These are phyloP conservation scores for Pigoraptor vietnamica DNA, from an alignment of 78 protist species.

Conservation along the genomic window DNA sequence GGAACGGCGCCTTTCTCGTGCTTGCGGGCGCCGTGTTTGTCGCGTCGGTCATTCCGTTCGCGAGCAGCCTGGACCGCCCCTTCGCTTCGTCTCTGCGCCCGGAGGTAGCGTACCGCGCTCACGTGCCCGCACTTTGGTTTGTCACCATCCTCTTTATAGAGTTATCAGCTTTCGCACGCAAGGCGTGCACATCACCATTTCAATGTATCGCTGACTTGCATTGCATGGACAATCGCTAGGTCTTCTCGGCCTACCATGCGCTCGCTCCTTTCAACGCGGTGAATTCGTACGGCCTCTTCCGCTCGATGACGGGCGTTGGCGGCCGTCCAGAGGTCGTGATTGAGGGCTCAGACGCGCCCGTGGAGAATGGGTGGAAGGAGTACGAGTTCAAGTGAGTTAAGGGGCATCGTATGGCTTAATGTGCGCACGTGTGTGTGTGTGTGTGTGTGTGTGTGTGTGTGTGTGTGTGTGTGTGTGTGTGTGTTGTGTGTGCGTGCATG, in stretches of 20 bases:
- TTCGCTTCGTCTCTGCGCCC: not conserved
- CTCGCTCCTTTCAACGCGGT: conserved; percentile 20
- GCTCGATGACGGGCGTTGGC: conserved; percentile 54
- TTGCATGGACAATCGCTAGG: too few relatives aligned
- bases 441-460: too few relatives aligned
- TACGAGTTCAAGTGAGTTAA: conserved; percentile 15
- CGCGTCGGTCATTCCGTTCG: not conserved
- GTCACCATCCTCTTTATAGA: not conserved
- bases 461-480: too few relatives aligned
- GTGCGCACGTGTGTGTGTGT: too few relatives aligned
- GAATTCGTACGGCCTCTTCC: conserved; percentile 61
- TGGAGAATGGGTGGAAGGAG: conserved; percentile 26
- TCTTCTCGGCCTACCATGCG: not conserved
- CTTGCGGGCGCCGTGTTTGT: not conserved
- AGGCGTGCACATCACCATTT: not conserved
- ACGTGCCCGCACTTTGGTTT: not conserved
- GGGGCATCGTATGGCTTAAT: not conserved
- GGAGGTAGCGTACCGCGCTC: not conserved
- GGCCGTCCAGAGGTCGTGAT: conserved; percentile 45
- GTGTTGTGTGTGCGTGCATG: too few relatives aligned
- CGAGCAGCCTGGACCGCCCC: not conserved
- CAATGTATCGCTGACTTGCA: too few relatives aligned
- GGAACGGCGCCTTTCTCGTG: not conserved
- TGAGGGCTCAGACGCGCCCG: conserved; percentile 48
- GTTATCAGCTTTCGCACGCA: not conserved